Evolutionary conservation across 768 basidiomycete species (phyloP), one percentile per base, ranked within the genome.

Genomic region (Suillus clintonianus): DNA sequence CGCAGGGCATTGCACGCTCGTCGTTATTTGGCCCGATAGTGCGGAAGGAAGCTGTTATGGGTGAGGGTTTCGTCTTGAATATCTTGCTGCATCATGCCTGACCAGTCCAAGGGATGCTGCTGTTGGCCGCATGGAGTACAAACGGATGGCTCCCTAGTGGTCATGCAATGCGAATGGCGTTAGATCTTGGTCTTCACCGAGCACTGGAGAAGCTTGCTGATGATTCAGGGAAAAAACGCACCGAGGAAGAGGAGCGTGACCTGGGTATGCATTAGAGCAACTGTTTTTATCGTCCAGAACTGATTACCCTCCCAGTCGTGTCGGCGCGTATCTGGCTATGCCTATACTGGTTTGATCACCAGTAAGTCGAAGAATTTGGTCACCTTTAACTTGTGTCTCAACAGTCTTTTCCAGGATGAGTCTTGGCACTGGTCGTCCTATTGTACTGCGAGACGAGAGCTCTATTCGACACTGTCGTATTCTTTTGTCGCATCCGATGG

Each of bases 81-180:
- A 27, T 30, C 11, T 30, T 57, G 6, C 3, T 27, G 17, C 4
- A 56, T 10, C 17, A 24, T 8, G 15, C 15, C 30, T 60, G 22
- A 61, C 55, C 47, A 39, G 17, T 50, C 37, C 62, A 54, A 94
- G 94, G 93, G 10, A 97, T 95, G 94, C 79, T 97, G 13, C 82
- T 98, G 36, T 81, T 97, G 53, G 92, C 94, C 34, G 94, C 95
- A 6, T 97, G 94, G 93, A 92, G 90, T 71, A 93, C 94, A 42
- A 94, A 95, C 66, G 95, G 94, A 0, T 98, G 94, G 94, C 83
- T 98, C 53, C 94, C 95, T 10, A 91, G 92, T 69, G 96, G 96
- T 3, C 96, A 98, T 71, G 96, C 96, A 7, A 89, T 97, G 88
- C 88, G 96, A 59, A 97, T 97, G 94, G 95, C 94, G 24, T 80